These are phyloP conservation scores for Kwoniella sp. DNA, from an alignment of 768 basidiomycete genomes.

Conservation along the genomic window DNA sequence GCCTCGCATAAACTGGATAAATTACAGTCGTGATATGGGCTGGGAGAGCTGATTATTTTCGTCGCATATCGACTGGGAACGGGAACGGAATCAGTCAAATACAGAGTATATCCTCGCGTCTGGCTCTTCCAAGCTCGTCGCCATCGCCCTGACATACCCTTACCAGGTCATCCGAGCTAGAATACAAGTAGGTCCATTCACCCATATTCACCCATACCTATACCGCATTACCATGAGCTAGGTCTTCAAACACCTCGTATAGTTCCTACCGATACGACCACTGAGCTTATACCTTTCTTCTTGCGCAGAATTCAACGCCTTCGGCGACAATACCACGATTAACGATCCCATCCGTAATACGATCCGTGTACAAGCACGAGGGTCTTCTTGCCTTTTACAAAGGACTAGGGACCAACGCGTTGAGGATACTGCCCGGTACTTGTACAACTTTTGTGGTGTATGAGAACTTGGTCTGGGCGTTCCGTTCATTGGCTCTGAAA, in stretches of 20 bases:
- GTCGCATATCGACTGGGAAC: no score
- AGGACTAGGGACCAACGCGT: slow-evolving; percentile 88
- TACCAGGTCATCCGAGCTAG: slow-evolving; percentile 96
- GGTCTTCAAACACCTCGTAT: no score
- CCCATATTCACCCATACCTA: no score
- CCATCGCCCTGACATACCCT: slow-evolving; percentile 85
- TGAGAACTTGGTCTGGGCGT: slow-evolving; percentile 59
- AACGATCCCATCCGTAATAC: slow-evolving; percentile 73
- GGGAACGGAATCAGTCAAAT: slow-evolving; percentile 71
- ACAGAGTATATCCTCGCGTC: slow-evolving; percentile 88
- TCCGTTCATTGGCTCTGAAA: slow-evolving; percentile 47
- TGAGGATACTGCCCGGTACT: slow-evolving; percentile 93
- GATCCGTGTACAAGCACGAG: slow-evolving; percentile 77
- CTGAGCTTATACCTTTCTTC: background rate
- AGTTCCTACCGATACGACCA: no score
- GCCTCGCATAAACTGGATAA: no score
- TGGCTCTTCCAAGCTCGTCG: slow-evolving; percentile 81
- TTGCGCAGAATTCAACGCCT: slow-evolving; percentile 18
- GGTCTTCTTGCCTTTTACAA: slow-evolving; percentile 87
- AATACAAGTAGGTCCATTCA: slow-evolving; percentile 80
- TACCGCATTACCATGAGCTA: no score
- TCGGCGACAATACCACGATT: slow-evolving; percentile 18
- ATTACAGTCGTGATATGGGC: no score
- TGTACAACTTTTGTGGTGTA: slow-evolving; percentile 98
- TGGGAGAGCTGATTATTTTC: no score